Evolutionary conservation across 352 stramenopile genomes (phyloP).

Genomic region (Phytopythium aichiense): DNA sequence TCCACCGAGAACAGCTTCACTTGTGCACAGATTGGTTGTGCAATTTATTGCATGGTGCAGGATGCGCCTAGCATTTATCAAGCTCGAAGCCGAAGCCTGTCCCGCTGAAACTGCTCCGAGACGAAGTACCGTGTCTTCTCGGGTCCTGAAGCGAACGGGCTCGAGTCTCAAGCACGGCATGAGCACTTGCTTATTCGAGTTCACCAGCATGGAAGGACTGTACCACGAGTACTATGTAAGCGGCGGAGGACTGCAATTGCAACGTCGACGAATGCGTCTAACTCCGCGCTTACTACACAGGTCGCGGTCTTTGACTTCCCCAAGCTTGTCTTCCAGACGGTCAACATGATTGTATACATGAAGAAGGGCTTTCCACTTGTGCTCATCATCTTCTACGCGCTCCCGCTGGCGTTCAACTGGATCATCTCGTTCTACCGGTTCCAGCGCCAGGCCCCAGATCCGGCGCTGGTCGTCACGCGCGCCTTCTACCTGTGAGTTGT

Average conservation of each 20-base stretch:
- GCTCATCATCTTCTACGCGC: constrained; percentile 35
- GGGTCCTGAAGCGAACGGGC: neutral
- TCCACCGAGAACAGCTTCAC: constrained; percentile 14
- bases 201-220: constrained; percentile 27
- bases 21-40: constrained; percentile 11
- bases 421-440: constrained; percentile 49
- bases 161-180: neutral
- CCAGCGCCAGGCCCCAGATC: constrained; percentile 29
- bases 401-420: constrained; percentile 35
- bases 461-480: constrained; percentile 22
- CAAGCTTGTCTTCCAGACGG: constrained; percentile 41
- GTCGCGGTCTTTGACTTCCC: constrained; percentile 26
- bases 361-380: constrained; percentile 35
- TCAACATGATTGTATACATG: constrained; percentile 32
- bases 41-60: neutral
- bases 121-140: neutral
- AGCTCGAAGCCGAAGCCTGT: too few relatives aligned
- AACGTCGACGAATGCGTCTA: neutral
- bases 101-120: neutral
- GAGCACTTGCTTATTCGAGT: constrained; percentile 20
- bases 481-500: constrained; percentile 35
- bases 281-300: constrained; percentile 3
- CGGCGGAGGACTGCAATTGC: neutral
- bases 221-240: constrained; percentile 41
- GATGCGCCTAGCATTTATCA: neutral